These are phyloP conservation scores for Epichloe sibirici DNA, from an alignment of 2,329 filamentous ascomycete genomes.

Conservation along the genomic window DNA sequence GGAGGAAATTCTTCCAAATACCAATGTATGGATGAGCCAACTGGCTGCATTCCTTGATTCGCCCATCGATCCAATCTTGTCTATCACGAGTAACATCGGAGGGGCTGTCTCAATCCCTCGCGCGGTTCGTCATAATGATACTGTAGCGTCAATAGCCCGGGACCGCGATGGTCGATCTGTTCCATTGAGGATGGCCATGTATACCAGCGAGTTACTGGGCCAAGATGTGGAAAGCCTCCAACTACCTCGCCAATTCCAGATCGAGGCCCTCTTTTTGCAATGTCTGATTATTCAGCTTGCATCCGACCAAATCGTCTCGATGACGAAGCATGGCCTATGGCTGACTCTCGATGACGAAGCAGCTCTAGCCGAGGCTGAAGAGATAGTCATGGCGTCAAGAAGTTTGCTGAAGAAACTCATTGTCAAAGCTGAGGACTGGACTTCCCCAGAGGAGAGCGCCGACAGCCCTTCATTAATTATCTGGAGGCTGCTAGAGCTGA, in stretches of 20 bases:
- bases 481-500: slow-evolving; percentile 28
- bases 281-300: slow-evolving; percentile 38
- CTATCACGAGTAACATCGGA: slow-evolving; percentile 60
- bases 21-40: slow-evolving; percentile 51
- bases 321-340: slow-evolving; percentile 35
- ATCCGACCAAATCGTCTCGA: slow-evolving; percentile 39
- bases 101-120: slow-evolving; percentile 52
- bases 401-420: slow-evolving; percentile 24
- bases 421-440: slow-evolving; percentile 25
- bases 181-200: slow-evolving; percentile 64
- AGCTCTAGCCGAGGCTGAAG: slow-evolving; percentile 27
- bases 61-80: slow-evolving; percentile 48
- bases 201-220: slow-evolving; percentile 46
- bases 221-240: slow-evolving; percentile 25
- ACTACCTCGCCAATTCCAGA: slow-evolving; percentile 29
- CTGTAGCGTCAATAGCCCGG: slow-evolving; percentile 26
- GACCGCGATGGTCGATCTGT: slow-evolving; percentile 61
- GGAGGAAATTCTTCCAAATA: slow-evolving; percentile 49
- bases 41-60: slow-evolving; percentile 41
- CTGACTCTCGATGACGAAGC: slow-evolving; percentile 23
- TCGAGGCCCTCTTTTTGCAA: slow-evolving; percentile 40
- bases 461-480: slow-evolving; percentile 24
- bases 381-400: slow-evolving; percentile 29
- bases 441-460: slow-evolving; percentile 15
- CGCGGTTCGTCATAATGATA: background rate